Evolutionary conservation across 106 monocot genomes (phyloP).

Genomic region (Dendrobium catenatum): DNA sequence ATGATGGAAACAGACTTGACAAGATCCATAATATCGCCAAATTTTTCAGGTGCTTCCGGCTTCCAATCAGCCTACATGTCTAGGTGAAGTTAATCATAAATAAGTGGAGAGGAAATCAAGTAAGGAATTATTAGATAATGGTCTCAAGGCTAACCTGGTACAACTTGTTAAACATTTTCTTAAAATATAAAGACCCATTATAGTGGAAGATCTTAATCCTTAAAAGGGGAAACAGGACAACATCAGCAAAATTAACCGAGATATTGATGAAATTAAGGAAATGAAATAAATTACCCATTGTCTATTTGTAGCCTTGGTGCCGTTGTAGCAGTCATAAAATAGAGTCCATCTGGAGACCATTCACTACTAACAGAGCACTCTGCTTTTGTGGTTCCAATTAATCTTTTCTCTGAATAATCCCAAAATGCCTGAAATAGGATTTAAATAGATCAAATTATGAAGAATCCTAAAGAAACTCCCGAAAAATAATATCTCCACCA

Average conservation of each 20-base stretch:
- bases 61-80: constrained; percentile 84
- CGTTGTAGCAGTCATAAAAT: constrained; percentile 98
- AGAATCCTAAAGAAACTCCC: neutral
- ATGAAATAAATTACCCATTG: constrained; percentile 54
- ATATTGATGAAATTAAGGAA: neutral
- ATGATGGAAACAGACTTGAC: constrained; percentile 46
- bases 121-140: neutral
- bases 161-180: constrained; percentile 80
- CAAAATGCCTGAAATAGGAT: constrained; percentile 65
- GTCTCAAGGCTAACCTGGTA: constrained; percentile 51
- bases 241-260: constrained; percentile 4
- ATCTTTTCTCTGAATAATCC: constrained; percentile 80
- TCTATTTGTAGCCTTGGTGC: constrained; percentile 96
- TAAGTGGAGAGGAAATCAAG: neutral
- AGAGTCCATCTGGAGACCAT: constrained; percentile 95
- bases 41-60: constrained; percentile 76
- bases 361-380: constrained; percentile 95
- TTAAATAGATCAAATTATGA: neutral
- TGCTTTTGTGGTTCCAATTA: constrained; percentile 75
- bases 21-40: constrained; percentile 61
- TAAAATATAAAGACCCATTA: constrained; percentile 79
- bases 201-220: constrained; percentile 88
- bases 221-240: constrained; percentile 8
- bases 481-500: neutral
- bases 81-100: constrained; percentile 9